Base-by-base conservation (phyloP, 164 flowering plant species). In the Umbilicus rupestris region DNA sequence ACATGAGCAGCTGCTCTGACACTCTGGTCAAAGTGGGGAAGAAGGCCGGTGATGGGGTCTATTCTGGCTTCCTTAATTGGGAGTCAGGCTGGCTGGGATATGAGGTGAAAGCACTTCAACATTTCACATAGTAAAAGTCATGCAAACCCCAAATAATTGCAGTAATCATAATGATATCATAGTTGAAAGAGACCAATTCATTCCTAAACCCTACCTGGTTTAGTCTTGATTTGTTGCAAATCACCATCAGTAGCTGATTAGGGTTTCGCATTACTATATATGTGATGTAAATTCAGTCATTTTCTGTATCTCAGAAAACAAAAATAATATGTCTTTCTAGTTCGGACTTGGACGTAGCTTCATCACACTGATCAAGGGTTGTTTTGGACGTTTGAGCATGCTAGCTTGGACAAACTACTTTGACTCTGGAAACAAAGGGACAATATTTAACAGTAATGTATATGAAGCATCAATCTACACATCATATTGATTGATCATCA, bases 371-470 rank as follows among this genome's bases (percentile, higher is more conserved):
- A n/a, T n/a, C n/a, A 55, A 55, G 19, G 60, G n/a, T 55, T 55
- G 60, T 33, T 55, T 55, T 55, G 17, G 8, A 55, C 60, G 33
- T 12, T 52, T 24, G 30, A 50, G 28, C 60, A 4, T 26, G 33
- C 60, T 55, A 55, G 60, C 29, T 55, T 26, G 11, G 60, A 55
- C 60, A 55, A 55, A 55, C 33, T 26, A 55, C 33, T 55, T 52
- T 55, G 60, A 55, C 60, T 55, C 60, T 28, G 3, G 14, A 55
- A 55, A 26, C 31, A 12, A 28, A 28, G 16, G 29, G 60, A 26
- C 60, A 55, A 28, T 14, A 28, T 12, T 52, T 24, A 52, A 55
- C 16, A 55, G 60, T 55, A 6, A 50, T 50, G 57, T 50, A 50
- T 22, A 28, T 22, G 29, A 50, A 50, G 14, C 57, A 28, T 14